phyloP scores from a whole-genome alignment of 2,329 filamentous ascomycete genomes.

The Colletotrichum orchidophilum region DNA sequence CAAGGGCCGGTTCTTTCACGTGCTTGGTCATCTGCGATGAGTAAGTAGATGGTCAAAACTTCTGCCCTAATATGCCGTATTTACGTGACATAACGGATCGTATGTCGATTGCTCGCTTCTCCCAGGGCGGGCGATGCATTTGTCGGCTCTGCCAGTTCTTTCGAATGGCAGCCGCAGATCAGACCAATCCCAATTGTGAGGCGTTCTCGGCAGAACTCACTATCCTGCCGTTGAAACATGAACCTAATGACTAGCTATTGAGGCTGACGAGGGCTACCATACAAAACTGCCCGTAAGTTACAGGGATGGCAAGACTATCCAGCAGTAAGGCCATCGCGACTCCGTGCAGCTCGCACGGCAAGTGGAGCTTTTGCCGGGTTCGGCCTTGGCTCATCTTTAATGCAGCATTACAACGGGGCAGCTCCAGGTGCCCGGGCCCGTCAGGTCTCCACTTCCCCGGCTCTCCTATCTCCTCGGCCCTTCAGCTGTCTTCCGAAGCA shows the following conservation, averaged over 20 bases:
- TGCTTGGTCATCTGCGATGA: background rate
- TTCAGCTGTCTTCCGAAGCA: background rate
- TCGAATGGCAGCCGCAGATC: background rate
- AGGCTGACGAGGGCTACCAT: background rate
- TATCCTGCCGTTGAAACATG: background rate
- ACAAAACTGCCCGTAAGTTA: background rate
- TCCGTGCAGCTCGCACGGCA: background rate
- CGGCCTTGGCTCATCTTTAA: background rate
- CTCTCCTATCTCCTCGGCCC: background rate
- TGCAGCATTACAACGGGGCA: background rate
- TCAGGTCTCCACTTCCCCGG: background rate
- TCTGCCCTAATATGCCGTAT: background rate
- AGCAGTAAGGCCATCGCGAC: background rate
- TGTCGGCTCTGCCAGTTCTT: background rate
- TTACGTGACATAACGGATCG: background rate
- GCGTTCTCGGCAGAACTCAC: background rate
- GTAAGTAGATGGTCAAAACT: background rate
- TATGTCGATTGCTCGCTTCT: background rate
- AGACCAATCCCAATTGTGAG: background rate
- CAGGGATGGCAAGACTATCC: background rate
- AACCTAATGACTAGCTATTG: background rate
- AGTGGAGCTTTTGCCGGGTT: background rate
- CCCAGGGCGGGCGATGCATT: background rate
- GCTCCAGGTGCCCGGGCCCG: background rate
- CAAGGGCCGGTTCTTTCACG: background rate